Conservation (phyloP, 2,329 filamentous ascomycete genomes). For the Ophiostoma novo-ulmi region DNA sequence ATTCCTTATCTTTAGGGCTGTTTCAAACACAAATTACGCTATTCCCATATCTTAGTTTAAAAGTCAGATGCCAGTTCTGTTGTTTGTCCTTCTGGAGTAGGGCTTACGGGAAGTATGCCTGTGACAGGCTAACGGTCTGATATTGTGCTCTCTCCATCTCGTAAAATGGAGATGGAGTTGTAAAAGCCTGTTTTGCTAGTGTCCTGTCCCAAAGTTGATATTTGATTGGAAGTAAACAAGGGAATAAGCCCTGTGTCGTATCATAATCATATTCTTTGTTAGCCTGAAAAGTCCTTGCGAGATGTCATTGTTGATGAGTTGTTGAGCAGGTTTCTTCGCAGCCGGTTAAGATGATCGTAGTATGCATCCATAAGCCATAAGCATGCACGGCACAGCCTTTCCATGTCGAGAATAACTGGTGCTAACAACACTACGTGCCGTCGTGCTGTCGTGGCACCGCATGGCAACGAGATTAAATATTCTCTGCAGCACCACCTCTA, state of each 20-base stretch:
- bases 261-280: not conserved
- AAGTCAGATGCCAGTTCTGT: not conserved
- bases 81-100: not conserved
- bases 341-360: not conserved
- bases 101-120: not conserved
- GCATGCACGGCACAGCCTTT: not conserved
- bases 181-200: slow-evolving; percentile 4
- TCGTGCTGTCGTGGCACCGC: slow-evolving; percentile 10
- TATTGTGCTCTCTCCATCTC: not conserved
- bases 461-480: not conserved
- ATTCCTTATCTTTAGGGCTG: not conserved
- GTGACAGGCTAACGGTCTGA: not conserved
- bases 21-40: not conserved
- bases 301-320: too few species aligned
- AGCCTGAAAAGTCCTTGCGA: too few species aligned
- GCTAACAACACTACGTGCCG: not conserved
- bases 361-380: not conserved
- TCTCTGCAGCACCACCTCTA: not conserved
- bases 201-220: not conserved
- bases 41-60: not conserved
- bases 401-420: not conserved
- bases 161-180: not conserved
- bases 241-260: not conserved
- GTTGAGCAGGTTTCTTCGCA: not conserved
- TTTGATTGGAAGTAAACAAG: not conserved